Evolutionary conservation across 495 filamentous ascomycete genomes (phyloP), one percentile per base, ranked within the genome.

Genomic region (Xylaria cubensis): DNA sequence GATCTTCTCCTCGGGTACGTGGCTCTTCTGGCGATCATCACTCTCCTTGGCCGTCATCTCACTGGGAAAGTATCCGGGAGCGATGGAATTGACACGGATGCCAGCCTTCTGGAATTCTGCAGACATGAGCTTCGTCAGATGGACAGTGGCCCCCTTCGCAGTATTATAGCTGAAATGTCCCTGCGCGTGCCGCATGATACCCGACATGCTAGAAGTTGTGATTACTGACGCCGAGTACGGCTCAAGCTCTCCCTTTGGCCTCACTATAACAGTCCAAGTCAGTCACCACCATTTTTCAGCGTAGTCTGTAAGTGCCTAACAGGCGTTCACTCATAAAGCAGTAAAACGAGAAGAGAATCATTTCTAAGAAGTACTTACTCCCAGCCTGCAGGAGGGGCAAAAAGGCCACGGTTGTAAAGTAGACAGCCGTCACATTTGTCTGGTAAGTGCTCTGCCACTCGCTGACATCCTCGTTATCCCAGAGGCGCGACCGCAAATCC

Each of bases 341-440:
- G 39, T 41, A 41, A 12, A 41, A 2, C 4, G 12, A 41, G 8
- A 12, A 41, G 7, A 41, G 39, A 41, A 41, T 12, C 39, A 41
- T 4, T 5, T 10, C 39, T 10, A 8, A 0, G 21, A 29, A 64
- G 13, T 3, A 64, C 61, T 64, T 64, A 64, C 61, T 87, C 78
- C 62, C 71, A 0, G 73, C 75, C 41, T 79, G 77, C 0, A 93
- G 83, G n/a, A 93, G 79, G 3, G 86, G 86, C 39, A 92, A 71
- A 72, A 93, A 92, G 0, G 90, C 90, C 0, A 90, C 77, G 5
- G 88, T 84, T 6, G 88, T 90, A 74, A 88, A 91, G 73, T 87
- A 90, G 0, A 88, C 84, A 0, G 85, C 89, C 0, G 89, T 88
- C 0, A 87, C 84, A 73, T 92, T 92, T 10, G 91, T 85, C 29